phyloP scores from a whole-genome alignment of 306 rosid genomes.

The Cicer cuneatum region DNA sequence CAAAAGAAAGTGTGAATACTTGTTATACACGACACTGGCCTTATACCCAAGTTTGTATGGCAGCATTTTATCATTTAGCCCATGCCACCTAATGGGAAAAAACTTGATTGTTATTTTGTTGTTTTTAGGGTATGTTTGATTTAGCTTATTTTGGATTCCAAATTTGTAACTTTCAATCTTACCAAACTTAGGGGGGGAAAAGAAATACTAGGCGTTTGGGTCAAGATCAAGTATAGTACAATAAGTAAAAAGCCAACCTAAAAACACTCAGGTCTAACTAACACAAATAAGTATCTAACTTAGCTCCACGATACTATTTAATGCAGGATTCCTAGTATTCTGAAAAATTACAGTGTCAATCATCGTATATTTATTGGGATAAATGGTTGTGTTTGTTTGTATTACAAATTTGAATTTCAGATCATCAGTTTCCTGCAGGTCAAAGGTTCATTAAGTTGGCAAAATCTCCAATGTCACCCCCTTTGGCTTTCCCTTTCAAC shows the following conservation, averaged over 20 bases:
- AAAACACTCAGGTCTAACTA: constrained; percentile 3
- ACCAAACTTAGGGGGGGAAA: neutral
- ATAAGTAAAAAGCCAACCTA: constrained; percentile 20
- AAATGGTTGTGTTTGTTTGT: constrained; percentile 21
- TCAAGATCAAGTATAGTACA: neutral
- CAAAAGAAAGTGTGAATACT: constrained; percentile 20
- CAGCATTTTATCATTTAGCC: neutral
- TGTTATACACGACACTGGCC: constrained; percentile 15
- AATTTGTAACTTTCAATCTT: neutral
- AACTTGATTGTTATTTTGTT: neutral
- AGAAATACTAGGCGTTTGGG: neutral
- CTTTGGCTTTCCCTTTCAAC: constrained; percentile 74
- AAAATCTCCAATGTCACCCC: constrained; percentile 87
- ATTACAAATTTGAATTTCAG: constrained; percentile 22
- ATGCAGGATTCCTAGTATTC: constrained; percentile 29
- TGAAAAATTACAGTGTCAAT: constrained; percentile 24
- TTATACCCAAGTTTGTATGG: constrained; percentile 4
- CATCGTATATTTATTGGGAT: neutral
- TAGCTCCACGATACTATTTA: constrained; percentile 7
- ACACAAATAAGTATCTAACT: constrained; percentile 9
- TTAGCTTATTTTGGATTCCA: constrained; percentile 16
- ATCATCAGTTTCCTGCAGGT: constrained; percentile 58
- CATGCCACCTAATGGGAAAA: neutral
- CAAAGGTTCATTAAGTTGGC: constrained; percentile 81
- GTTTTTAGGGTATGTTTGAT: neutral